These are phyloP conservation scores for Favolaschia claudopus DNA, from an alignment of 768 basidiomycete species.

Conservation along the genomic window DNA sequence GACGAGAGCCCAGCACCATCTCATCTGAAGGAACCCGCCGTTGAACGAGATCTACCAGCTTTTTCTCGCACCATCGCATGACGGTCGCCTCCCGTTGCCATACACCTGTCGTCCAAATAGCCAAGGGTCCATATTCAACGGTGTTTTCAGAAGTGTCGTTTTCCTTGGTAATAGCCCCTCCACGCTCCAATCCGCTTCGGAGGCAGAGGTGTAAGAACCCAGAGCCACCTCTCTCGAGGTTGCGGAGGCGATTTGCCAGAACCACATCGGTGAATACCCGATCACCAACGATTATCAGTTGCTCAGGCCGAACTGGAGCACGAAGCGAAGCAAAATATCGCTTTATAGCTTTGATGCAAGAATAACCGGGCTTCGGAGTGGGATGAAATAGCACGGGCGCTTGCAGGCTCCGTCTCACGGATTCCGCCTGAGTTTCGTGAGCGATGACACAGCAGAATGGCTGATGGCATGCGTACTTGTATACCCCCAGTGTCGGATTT, in stretches of 20 bases:
- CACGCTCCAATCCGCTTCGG: slow-evolving; percentile 35
- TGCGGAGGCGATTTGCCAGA: slow-evolving; percentile 77
- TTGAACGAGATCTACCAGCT: slow-evolving; percentile 54
- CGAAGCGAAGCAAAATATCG: slow-evolving; percentile 74
- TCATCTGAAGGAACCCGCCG: slow-evolving; percentile 45
- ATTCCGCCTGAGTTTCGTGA: slow-evolving; percentile 71
- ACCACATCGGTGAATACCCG: slow-evolving; percentile 92
- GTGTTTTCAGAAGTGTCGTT: slow-evolving; percentile 25
- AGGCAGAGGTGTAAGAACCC: slow-evolving; percentile 28
- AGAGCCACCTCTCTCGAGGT: slow-evolving; percentile 19
- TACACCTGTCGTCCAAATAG: slow-evolving; percentile 74
- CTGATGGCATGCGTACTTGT: slow-evolving; percentile 82
- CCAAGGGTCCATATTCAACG: slow-evolving; percentile 55
- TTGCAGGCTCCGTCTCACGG: slow-evolving; percentile 76
- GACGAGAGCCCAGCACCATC: slow-evolving; percentile 30
- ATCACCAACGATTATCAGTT: slow-evolving; percentile 89
- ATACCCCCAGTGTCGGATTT: slow-evolving; percentile 77
- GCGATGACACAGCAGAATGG: background rate
- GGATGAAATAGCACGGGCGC: slow-evolving; percentile 86
- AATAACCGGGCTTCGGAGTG: slow-evolving; percentile 79
- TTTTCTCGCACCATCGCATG: slow-evolving; percentile 67
- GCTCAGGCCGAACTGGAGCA: slow-evolving; percentile 62
- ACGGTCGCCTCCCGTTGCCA: slow-evolving; percentile 71
- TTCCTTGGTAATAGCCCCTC: slow-evolving; percentile 35
- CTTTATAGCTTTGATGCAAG: slow-evolving; percentile 76